Conservation (phyloP, 257 asterid species). For the Jasminum sambac region DNA sequence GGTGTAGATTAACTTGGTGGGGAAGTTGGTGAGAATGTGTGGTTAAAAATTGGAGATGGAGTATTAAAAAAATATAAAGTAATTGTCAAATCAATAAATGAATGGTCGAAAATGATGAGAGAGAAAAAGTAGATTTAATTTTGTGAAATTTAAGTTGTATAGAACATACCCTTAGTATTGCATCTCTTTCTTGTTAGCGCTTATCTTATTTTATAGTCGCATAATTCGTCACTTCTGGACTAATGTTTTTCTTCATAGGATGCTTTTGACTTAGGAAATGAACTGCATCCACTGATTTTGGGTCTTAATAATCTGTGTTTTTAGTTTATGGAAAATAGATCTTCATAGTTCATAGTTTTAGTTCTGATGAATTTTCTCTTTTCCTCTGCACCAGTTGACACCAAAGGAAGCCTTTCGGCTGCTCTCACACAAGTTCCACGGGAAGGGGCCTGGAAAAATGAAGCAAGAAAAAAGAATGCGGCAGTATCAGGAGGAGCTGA, state of each 20-base stretch:
- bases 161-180: background rate
- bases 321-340: background rate
- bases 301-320: background rate
- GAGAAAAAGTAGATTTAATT: too few relatives aligned
- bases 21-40: too few relatives aligned
- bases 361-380: constrained; percentile 18
- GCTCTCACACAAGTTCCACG: constrained; percentile 93
- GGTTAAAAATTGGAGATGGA: too few relatives aligned
- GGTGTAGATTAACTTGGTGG: too few relatives aligned
- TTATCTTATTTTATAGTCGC: constrained; percentile 1
- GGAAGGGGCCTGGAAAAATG: constrained; percentile 97
- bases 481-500: constrained; percentile 84
- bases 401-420: constrained; percentile 91
- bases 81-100: too few relatives aligned
- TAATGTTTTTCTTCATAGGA: background rate
- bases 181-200: constrained; percentile 8
- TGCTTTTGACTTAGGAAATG: background rate
- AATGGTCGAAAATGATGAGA: too few relatives aligned
- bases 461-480: constrained; percentile 92
- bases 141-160: too few relatives aligned
- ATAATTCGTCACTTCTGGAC: background rate
- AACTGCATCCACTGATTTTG: background rate
- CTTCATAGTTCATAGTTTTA: background rate
- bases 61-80: too few relatives aligned
- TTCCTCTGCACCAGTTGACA: constrained; percentile 62